Conservation (phyloP, 2,329 filamentous ascomycete genomes). For the Botrytis paeoniae region DNA sequence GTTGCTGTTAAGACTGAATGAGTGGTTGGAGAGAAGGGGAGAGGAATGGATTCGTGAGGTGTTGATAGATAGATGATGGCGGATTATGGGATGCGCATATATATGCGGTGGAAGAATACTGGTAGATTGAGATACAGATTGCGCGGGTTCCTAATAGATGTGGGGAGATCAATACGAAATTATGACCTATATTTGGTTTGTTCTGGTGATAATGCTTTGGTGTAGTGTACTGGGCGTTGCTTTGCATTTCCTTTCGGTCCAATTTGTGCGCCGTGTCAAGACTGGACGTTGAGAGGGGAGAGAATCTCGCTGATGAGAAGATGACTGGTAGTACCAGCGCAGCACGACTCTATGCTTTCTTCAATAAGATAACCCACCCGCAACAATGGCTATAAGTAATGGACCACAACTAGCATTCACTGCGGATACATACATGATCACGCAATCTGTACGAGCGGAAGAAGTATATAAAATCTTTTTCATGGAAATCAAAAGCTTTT, state of each 20-base stretch:
- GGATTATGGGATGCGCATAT: not conserved
- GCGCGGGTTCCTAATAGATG: not conserved
- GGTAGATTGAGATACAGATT: not conserved
- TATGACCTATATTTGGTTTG: not conserved
- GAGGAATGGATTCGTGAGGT: not conserved
- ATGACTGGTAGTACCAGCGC: not conserved
- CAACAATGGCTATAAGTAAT: not conserved
- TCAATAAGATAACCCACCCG: too few relatives aligned
- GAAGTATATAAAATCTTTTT: too few relatives aligned
- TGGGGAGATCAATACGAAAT: not conserved
- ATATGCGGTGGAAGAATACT: not conserved
- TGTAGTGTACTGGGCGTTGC: too few relatives aligned
- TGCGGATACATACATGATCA: not conserved
- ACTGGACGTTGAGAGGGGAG: not conserved
- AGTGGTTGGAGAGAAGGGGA: too few relatives aligned
- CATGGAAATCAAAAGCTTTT: too few relatives aligned
- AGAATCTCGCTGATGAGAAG: not conserved
- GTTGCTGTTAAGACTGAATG: constrained; percentile 43
- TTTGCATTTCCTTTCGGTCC: not conserved
- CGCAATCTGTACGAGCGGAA: accelerated
- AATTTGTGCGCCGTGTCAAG: not conserved
- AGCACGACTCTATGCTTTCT: not conserved
- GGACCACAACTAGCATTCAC: not conserved
- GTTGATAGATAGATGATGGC: not conserved
- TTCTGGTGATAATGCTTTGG: not conserved